Evolutionary conservation across 768 basidiomycete genomes (phyloP).

Genomic region (Podaxis pistillaris): DNA sequence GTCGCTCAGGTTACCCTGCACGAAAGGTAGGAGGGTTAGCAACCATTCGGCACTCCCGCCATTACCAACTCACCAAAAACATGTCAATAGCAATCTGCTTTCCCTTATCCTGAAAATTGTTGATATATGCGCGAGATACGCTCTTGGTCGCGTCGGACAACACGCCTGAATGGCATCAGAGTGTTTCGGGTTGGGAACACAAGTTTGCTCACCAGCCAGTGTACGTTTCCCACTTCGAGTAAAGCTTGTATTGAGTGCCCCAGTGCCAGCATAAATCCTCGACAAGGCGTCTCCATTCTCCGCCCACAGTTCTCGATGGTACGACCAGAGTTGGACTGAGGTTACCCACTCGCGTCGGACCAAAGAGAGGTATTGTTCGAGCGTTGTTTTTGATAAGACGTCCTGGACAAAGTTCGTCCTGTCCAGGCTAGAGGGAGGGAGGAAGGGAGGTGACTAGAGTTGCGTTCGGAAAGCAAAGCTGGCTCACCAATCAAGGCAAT

Average conservation of each 20-base stretch:
- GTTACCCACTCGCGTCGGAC: slow-evolving; percentile 76
- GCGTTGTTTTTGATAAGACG: slow-evolving; percentile 77
- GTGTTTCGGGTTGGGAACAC: not conserved
- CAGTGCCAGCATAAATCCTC: slow-evolving; percentile 91
- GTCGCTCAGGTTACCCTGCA: slow-evolving; percentile 88
- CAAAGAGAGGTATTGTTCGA: slow-evolving; percentile 81
- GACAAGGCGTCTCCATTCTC: slow-evolving; percentile 94
- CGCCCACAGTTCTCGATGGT: slow-evolving; percentile 95
- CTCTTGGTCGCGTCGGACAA: slow-evolving; percentile 97
- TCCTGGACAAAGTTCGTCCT: slow-evolving; percentile 98
- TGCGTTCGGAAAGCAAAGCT: not conserved
- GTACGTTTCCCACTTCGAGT: slow-evolving; percentile 95
- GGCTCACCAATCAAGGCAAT: slow-evolving; percentile 89
- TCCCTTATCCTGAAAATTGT: slow-evolving; percentile 93
- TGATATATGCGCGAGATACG: slow-evolving; percentile 93
- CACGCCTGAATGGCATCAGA: slow-evolving; percentile 48
- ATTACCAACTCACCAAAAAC: slow-evolving; percentile 65
- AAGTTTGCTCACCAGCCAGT: slow-evolving; percentile 59
- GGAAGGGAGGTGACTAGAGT: not conserved
- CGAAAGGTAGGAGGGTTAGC: slow-evolving; percentile 4
- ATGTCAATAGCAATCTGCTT: slow-evolving; percentile 96
- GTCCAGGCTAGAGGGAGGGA: slow-evolving; percentile 62
- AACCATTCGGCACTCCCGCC: not conserved
- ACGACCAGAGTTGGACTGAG: slow-evolving; percentile 69
- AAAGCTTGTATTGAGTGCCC: slow-evolving; percentile 93